Conservation (phyloP, 768 basidiomycete genomes). For the Clavulina sp. region DNA sequence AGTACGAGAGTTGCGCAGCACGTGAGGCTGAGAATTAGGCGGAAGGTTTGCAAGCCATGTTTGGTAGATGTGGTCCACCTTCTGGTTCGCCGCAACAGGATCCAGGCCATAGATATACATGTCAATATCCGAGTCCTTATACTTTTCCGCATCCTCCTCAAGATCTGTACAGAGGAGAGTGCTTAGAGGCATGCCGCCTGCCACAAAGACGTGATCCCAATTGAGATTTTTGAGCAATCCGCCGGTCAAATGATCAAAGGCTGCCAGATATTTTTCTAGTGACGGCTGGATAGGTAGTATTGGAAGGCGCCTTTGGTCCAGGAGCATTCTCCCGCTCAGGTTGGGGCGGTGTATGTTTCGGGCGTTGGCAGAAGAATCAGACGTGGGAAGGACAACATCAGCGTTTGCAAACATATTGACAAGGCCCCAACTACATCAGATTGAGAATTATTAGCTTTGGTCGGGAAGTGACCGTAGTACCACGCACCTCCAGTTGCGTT, state of each 20-base stretch:
- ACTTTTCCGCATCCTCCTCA: background rate
- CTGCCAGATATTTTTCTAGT: background rate
- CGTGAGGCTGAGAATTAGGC: background rate
- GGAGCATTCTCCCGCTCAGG: background rate
- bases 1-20: slow-evolving; percentile 1
- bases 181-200: background rate
- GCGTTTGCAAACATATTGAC: background rate
- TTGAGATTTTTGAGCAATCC: background rate
- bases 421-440: background rate
- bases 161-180: background rate
- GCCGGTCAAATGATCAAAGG: background rate
- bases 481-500: background rate
- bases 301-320: background rate
- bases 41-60: slow-evolving; percentile 1
- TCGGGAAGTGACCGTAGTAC: too few relatives aligned
- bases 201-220: background rate
- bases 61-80: slow-evolving; percentile 3
- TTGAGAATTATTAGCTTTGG: too few relatives aligned
- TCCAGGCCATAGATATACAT: slow-evolving; percentile 2
- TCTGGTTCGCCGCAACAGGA: background rate
- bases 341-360: background rate
- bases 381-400: background rate
- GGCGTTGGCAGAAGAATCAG: background rate
- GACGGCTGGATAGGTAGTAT: background rate
- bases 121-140: slow-evolving; percentile 1